Conservation (phyloP, 306 rosid genomes). For the Castanea mollissima region DNA sequence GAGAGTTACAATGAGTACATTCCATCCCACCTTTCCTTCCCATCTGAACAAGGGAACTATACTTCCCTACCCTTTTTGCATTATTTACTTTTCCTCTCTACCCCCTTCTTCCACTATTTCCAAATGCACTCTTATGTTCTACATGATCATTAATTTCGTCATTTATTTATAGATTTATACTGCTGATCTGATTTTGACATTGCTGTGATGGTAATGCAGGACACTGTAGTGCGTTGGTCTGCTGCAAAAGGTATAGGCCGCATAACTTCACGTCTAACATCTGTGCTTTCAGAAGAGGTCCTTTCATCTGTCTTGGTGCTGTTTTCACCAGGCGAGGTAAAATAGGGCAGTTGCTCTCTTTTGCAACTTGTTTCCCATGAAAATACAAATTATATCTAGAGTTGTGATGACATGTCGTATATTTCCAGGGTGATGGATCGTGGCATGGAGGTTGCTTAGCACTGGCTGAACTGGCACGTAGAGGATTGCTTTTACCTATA, state of each 20-base stretch:
- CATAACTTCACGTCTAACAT: slow-evolving; percentile 72
- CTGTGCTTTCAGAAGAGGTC: slow-evolving; percentile 86
- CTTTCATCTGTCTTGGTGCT: slow-evolving; percentile 81
- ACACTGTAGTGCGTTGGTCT: slow-evolving; percentile 98
- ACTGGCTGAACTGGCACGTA: slow-evolving; percentile 95
- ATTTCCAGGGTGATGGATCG: slow-evolving; percentile 91
- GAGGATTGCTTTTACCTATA: slow-evolving; percentile 84
- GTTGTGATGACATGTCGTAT: slow-evolving; percentile 4
- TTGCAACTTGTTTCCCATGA: slow-evolving; percentile 14
- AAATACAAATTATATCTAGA: not conserved
- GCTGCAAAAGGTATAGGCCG: slow-evolving; percentile 98
- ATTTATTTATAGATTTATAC: not conserved
- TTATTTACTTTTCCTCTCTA: not conserved
- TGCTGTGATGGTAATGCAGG: slow-evolving; percentile 47
- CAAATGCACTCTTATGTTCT: not conserved
- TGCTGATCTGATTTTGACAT: slow-evolving; percentile 16
- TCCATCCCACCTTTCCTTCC: too few species aligned
- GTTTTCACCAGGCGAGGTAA: slow-evolving; percentile 93
- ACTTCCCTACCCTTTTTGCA: not conserved
- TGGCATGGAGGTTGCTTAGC: slow-evolving; percentile 99
- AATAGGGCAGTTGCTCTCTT: slow-evolving; percentile 18
- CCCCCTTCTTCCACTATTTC: not conserved
- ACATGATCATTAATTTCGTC: not conserved
- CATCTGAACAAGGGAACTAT: not conserved
- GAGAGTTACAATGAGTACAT: too few species aligned